Evolutionary conservation across 495 filamentous ascomycete species (phyloP), one percentile per base, ranked within the genome.

Genomic region (Daldinia bambusicola): DNA sequence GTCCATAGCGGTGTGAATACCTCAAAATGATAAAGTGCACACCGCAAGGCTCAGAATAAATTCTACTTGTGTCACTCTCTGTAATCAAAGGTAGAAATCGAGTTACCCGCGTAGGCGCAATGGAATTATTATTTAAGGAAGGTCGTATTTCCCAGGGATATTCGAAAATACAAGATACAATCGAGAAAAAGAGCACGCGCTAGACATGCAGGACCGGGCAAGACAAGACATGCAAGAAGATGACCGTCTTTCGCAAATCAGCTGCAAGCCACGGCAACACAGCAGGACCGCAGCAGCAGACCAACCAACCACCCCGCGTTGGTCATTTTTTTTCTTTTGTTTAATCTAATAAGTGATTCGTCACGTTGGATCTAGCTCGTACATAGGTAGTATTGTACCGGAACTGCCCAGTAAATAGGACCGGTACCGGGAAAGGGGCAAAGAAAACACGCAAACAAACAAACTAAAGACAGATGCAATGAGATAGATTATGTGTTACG

Each of bases 281-380:
- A 6, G 30, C 26, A 14, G 6, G 13, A 30, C 26, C 26, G 26
- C 30, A 53, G 2, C 14, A 32, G 13, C 50, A 32, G 50, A 26
- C 18, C 18, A 56, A 38, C 50, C 55, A 48, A 38, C 50, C 55
- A 48, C 61, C 67, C 61, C 67, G 61, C 61, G 67, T 38, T 22
- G 38, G 18, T 45, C 38, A 18, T 9, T 8, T 36, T 12, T 12
- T 30, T 26, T 26, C 1, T 26, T 26, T 26, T 26, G 3, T 26
- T 26, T 26, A 26, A 36, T 36, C 9, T 36, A 10, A 36, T 36
- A 36, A 10, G 34, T 36, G 34, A 36, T 36, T 10, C 34, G 9
- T 6, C 34, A 36, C 34, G 6, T 10, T 10, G 34, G 34, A 36
- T 36, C 34, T 10, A 53, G 50, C 4, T 26, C 1, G 26, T 3